Conservation (phyloP, 2,329 filamentous ascomycete genomes). For the Epichloe sibirici region DNA sequence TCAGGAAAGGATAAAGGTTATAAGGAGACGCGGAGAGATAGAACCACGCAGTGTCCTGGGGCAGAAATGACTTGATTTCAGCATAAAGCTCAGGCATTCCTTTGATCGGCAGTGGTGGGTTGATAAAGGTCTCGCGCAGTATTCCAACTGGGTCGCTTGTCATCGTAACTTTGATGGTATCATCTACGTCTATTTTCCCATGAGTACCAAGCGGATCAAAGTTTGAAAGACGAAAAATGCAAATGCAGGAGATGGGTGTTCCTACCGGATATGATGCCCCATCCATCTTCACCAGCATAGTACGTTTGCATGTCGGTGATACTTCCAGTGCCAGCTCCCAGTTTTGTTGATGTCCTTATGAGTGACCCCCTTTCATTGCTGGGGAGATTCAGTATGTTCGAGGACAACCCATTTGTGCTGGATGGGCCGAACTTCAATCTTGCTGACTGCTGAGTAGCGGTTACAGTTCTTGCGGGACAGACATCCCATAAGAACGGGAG, state of each 20-base stretch:
- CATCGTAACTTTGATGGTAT: constrained; percentile 86
- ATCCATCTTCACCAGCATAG: constrained; percentile 66
- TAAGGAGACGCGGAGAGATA: constrained; percentile 92
- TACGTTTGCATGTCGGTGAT: constrained; percentile 54
- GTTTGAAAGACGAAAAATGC: background rate
- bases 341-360: constrained; percentile 35
- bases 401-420: constrained; percentile 59
- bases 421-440: constrained; percentile 53
- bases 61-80: constrained; percentile 43
- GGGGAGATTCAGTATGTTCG: constrained; percentile 44
- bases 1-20: constrained; percentile 83
- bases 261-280: constrained; percentile 66
- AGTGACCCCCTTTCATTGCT: constrained; percentile 31
- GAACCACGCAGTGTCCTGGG: constrained; percentile 63
- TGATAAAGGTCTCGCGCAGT: constrained; percentile 70
- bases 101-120: constrained; percentile 54
- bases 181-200: constrained; percentile 59
- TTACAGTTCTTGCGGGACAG: constrained; percentile 55
- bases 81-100: constrained; percentile 82
- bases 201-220: background rate
- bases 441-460: constrained; percentile 42
- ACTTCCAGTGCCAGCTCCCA: constrained; percentile 40
- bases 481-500: constrained; percentile 70
- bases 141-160: constrained; percentile 73
- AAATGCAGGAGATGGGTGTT: background rate